Evolutionary conservation across 208 protist genomes (phyloP).

Genomic region (Tritrichomonas foetus): DNA sequence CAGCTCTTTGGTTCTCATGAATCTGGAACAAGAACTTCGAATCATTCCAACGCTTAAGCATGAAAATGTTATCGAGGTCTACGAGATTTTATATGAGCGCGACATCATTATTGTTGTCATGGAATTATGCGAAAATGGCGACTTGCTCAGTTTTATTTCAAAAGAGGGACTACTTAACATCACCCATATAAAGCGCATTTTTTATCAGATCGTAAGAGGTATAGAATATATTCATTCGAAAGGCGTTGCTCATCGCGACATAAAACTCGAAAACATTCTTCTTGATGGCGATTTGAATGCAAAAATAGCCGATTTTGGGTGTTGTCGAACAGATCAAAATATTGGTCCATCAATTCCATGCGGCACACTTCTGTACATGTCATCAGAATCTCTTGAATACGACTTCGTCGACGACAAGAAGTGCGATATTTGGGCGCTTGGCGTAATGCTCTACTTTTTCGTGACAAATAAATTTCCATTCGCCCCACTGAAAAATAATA

Average conservation of each 20-base stretch:
- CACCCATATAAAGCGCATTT: neutral
- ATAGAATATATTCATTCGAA: neutral
- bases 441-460: neutral
- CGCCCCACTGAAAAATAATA: no score
- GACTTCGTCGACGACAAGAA: neutral
- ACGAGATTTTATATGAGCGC: no score
- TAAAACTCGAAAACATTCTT: neutral
- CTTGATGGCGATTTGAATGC: neutral
- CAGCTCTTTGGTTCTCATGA: no score
- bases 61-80: no score
- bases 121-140: neutral
- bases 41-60: no score
- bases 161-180: neutral
- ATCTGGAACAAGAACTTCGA: no score
- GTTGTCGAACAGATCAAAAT: neutral
- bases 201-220: neutral
- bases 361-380: neutral
- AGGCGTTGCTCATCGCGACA: neutral
- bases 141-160: neutral
- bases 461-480: neutral
- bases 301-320: neutral
- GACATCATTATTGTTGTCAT: neutral
- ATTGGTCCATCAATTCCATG: no score
- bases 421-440: neutral
- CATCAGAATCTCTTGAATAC: neutral